Evolutionary conservation across 192 early-diverging fungal genomes (phyloP), one percentile per base, ranked within the genome.

Genomic region (Powellomyces hirtus): DNA sequence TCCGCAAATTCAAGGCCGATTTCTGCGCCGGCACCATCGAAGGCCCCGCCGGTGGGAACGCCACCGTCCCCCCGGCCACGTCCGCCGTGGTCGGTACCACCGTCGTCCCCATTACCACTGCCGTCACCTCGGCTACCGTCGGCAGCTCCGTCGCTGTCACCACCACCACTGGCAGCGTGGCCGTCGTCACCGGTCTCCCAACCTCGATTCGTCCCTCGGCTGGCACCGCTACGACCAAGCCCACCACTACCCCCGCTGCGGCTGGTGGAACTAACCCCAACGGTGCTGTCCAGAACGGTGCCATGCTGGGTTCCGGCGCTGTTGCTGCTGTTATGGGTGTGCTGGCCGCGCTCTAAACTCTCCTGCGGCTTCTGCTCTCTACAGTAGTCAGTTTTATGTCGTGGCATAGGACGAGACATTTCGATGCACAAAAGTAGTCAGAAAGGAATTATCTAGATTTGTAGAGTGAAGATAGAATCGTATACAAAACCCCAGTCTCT

Each of bases 221-320:
- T 3, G n/a, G 4, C n/a, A 18, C 46, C 14, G 14, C 46, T 49
- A 24, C 46, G 16, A 49, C n/a, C n/a, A n/a, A n/a, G n/a, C n/a
- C n/a, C 40, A 18, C 40, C 40, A 42, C 40, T 18, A 18, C 40
- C 40, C 10, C 40, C 40, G 40, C 53, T 16, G 53, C 53, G 5
- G 53, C 53, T 16, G 31, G 27, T 27, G 53, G 5, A 22, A 18
- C 50, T 8, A 56, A 5, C 27, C 4, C 4, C 46, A 49, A 24
- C 46, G 46, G 26, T 49, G 22, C 53, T 26, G 53, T 4, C 53
- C 53, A 56, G 53, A 56, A 56, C 53, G 33, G 33, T 13, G 53
- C 53, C 16, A 30, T 30, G 1, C 13, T 52, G 13, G 53, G 53
- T 6, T 27, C 29, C 27, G 53, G 22, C 53, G 53, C 53, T 29